Base-by-base conservation (phyloP, 768 basidiomycete species). In the Lyophyllum decastes region DNA sequence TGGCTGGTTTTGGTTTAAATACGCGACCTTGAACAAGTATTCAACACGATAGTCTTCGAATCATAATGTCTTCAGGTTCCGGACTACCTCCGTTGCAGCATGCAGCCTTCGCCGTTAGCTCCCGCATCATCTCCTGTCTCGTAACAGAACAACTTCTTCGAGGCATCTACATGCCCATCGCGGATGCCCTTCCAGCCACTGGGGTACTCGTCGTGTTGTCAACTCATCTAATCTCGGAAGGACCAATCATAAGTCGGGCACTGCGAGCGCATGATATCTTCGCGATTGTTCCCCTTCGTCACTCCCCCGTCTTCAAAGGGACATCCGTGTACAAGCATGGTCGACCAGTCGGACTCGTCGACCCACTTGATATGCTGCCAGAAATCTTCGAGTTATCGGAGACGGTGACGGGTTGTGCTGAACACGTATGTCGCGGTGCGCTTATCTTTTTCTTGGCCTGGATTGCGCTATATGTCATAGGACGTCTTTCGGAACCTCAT, bases 361-460 rank as follows among this genome's bases (percentile, higher is more conserved):
- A 85, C 62, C 84, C 84, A 4, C 69, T 84, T n/a, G 84, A 85
- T 63, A 84, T 85, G 82, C 53, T 77, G 17, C 79, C 81, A 1
- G 71, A 70, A 30, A 64, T 79, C 25, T 81, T 75, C 56, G 73
- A 78, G 40, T 59, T 76, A 17, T 59, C 61, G n/a, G 55, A 68
- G 50, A 50, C 52, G 19, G 12, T 26, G 26, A 51, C 59, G 25
- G 49, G 46, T 8, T 50, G 46, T 27, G 47, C 50, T 51, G 61
- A 55, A 12, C 45, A 61, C 19, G 66, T 62, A 55, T 33, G 49
- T 52, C 46, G 47, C 19, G 25, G 30, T 10, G 27, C 26, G n/a
- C 30, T 43, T 33, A 30, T 30, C 22, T 38, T 45, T 33, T 21
- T 26, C 33, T 50, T 24, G 40, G 8, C 12, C 24, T 10, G 14